Conservation (phyloP, 306 rosid species). For the Castanea mollissima region DNA sequence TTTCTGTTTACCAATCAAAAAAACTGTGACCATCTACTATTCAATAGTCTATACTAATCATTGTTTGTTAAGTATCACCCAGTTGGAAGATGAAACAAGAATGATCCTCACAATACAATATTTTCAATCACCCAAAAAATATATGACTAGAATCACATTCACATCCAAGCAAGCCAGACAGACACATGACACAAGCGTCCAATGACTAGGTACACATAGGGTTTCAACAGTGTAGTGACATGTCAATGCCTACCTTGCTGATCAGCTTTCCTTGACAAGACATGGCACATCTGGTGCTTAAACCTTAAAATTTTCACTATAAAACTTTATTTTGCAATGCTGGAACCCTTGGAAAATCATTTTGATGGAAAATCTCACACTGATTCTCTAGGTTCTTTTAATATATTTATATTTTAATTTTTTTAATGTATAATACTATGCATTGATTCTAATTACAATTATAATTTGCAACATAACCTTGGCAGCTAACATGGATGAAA, state of each 20-base stretch:
- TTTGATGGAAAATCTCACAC: not conserved
- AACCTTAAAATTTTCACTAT: not conserved
- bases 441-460: not conserved
- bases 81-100: too few species aligned
- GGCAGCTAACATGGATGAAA: not conserved
- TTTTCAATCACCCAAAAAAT: too few species aligned
- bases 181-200: not conserved
- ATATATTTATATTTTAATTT: not conserved
- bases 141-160: too few species aligned
- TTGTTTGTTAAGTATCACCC: too few species aligned
- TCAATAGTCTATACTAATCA: too few species aligned
- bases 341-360: not conserved
- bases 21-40: too few species aligned
- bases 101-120: too few species aligned
- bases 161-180: not conserved
- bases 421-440: not conserved
- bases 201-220: not conserved
- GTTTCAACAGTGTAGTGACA: not conserved
- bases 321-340: not conserved
- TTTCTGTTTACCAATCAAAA: too few species aligned
- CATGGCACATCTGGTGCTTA: not conserved
- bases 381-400: not conserved
- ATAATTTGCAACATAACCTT: not conserved
- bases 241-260: not conserved
- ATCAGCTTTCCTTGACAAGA: not conserved